Conservation (phyloP, 2,329 filamentous ascomycete genomes). For the Drechmeria coniospora region DNA sequence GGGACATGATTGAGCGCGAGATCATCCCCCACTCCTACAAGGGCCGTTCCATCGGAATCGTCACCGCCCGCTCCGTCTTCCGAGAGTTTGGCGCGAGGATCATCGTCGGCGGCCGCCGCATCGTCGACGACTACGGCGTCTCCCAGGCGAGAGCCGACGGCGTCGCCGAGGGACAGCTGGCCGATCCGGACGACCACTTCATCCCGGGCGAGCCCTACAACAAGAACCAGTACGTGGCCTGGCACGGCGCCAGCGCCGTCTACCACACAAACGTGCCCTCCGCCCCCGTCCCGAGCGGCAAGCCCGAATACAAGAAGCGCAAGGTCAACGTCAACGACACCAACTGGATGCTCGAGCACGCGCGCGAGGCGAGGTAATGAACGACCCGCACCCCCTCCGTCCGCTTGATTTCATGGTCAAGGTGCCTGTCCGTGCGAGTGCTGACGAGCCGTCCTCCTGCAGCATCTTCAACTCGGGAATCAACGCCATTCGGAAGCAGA, state of each 20-base stretch:
- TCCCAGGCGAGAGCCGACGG: slow-evolving; percentile 60
- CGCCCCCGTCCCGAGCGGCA: slow-evolving; percentile 60
- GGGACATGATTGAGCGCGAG: slow-evolving; percentile 85
- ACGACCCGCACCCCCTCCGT: background rate
- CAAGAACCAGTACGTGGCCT: slow-evolving; percentile 96
- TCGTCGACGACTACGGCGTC: slow-evolving; percentile 83
- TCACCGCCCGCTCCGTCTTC: slow-evolving; percentile 92
- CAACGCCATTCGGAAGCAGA: slow-evolving; percentile 50
- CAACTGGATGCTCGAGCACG: slow-evolving; percentile 96
- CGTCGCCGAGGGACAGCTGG: slow-evolving; percentile 73
- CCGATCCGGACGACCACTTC: slow-evolving; percentile 74
- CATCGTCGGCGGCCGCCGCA: slow-evolving; percentile 73
- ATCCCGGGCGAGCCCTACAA: slow-evolving; percentile 80
- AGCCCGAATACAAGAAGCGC: slow-evolving; percentile 67
- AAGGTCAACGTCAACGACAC: slow-evolving; percentile 79
- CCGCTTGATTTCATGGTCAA: background rate
- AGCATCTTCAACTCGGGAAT: slow-evolving; percentile 77
- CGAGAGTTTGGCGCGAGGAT: slow-evolving; percentile 92
- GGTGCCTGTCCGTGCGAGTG: slow-evolving; percentile 3
- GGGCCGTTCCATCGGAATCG: slow-evolving; percentile 89
- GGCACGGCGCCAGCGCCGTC: slow-evolving; percentile 91
- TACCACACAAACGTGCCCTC: slow-evolving; percentile 74
- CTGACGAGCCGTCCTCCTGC: background rate
- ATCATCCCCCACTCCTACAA: slow-evolving; percentile 98
- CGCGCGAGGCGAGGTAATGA: slow-evolving; percentile 67